Percentiles rank a stretch among this genome's conserved stretches.
These are phyloP conservation scores for Ilyonectria destructans DNA, from an alignment of 2,329 filamentous ascomycete genomes.

Conservation along the genomic window DNA sequence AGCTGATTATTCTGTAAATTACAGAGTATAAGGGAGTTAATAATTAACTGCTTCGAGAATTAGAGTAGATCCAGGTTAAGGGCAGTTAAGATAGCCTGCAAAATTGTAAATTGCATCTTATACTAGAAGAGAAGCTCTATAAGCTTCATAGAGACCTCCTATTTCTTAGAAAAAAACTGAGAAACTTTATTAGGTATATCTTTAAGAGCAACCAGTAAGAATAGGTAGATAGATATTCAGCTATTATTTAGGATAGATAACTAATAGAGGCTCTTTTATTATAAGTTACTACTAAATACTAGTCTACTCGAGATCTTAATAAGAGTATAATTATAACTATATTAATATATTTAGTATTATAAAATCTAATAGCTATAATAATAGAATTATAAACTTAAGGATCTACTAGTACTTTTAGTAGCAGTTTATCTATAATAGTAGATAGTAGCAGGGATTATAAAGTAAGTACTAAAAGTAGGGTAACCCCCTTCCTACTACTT, in stretches of 20 bases:
- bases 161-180: conserved; percentile 4
- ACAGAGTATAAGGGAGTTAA: conserved; percentile 12
- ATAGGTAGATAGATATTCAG: conserved; percentile 3
- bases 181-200: conserved; percentile 8
- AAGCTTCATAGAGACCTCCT: neutral
- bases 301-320: too few species aligned
- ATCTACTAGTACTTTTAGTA: too few species aligned
- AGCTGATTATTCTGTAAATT: neutral
- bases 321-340: too few species aligned
- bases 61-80: conserved; percentile 1
- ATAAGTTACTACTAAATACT: too few species aligned
- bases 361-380: too few species aligned
- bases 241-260: conserved; percentile 9
- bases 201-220: neutral
- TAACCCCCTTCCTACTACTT: too few species aligned
- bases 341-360: too few species aligned
- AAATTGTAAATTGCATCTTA: neutral
- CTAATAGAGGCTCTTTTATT: too few species aligned
- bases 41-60: conserved; percentile 6
- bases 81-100: neutral
- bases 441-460: too few species aligned
- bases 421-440: too few species aligned
- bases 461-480: too few species aligned
- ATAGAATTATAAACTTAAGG: too few species aligned
- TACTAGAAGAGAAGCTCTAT: conserved; percentile 1